Evolutionary conservation across 345 rosid species (phyloP), one percentile per base, ranked within the genome.

Genomic region (Draba incana): DNA sequence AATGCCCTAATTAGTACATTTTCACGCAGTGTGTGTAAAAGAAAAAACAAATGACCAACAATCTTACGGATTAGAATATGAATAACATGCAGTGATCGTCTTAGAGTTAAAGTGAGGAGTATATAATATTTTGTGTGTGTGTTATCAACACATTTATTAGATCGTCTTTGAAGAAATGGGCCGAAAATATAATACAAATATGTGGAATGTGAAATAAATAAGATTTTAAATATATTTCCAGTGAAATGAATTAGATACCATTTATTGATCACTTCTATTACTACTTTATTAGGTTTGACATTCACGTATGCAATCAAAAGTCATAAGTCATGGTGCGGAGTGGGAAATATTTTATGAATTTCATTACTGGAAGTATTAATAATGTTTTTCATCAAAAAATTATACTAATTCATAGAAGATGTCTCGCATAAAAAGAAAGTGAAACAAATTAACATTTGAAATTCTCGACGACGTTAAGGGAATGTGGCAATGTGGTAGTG

Each of bases 261-360:
- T 46, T 57, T 10, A 47, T 27, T 57, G 28, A 35, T 57, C 48
- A 10, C 62, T 71, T 71, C 37, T 35, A 14, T 54, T 71, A 46
- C 49, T 53, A 46, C 75, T 71, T 71, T 63, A 71, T 63, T 63
- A 71, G 75, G 75, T 71, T 71, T 63, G 69, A 62, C 69, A 71
- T 54, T 63, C 3, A 71, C 57, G 49, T 62, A 54, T 52, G 69
- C 54, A 63, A 71, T 46, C 14, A 54, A 54, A 59, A 51, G 69
- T 46, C 57, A 55, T 63, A 59, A 51, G 69, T 46, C 57, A 55
- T 63, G 69, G 41, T 71, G 43, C 50, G 49, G 33, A 45, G 75
- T 71, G 69, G 44, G 41, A 71, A 45, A 24, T 53, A 44, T 33
- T 52, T 33, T 52, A 70, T 43, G 49, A 47, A 10, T 50, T 39